A percentile compares a stretch with the other conserved stretches of the same genome.
Conservation (phyloP, 805 yeast species). For the Wickerhamiella hasegawae region DNA sequence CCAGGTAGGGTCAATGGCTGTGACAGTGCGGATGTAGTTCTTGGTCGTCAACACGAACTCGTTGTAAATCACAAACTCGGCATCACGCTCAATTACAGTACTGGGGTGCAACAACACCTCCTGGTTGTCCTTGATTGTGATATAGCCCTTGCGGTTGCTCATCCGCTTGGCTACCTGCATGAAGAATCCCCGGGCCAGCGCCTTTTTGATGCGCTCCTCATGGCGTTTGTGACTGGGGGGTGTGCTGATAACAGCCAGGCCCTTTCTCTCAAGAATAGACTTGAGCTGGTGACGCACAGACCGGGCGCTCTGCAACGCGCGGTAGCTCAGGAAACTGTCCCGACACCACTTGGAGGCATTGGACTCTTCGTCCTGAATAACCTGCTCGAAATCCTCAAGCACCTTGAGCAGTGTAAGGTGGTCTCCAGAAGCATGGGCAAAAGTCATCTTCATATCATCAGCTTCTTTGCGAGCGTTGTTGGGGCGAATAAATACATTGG, state of each 20-base stretch:
- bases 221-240: constrained; percentile 48
- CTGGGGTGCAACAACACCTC: constrained; percentile 91
- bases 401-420: constrained; percentile 84
- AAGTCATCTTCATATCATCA: constrained; percentile 72
- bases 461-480: constrained; percentile 75
- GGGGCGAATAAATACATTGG: constrained; percentile 89
- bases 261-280: constrained; percentile 68
- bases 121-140: constrained; percentile 90
- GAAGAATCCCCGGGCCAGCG: constrained; percentile 83
- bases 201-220: constrained; percentile 68
- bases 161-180: constrained; percentile 96
- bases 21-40: constrained; percentile 88
- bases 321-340: constrained; percentile 67
- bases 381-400: constrained; percentile 53
- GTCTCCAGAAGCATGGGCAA: constrained; percentile 92
- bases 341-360: constrained; percentile 69
- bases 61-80: constrained; percentile 88
- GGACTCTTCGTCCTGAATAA: constrained; percentile 3
- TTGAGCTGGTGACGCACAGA: constrained; percentile 72
- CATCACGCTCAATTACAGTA: constrained; percentile 65
- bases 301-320: constrained; percentile 75
- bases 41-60: constrained; percentile 89
- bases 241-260: constrained; percentile 55
- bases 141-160: constrained; percentile 49
- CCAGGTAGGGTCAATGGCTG: constrained; percentile 86